Evolutionary conservation across 345 rosid species (phyloP).

Genomic region (Geranium brycei): DNA sequence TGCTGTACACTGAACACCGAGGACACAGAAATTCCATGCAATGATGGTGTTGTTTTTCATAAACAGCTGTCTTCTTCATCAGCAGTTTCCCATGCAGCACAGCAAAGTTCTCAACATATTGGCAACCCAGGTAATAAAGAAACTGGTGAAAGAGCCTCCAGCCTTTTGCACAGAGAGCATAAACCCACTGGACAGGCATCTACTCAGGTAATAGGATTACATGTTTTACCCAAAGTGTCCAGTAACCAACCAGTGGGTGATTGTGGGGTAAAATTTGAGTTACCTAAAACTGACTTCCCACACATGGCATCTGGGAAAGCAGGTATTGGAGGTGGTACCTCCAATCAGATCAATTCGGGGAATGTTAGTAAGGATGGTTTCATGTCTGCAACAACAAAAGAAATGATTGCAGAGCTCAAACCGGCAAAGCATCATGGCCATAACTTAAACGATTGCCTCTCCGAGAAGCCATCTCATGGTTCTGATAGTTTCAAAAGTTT

Average conservation of each 20-base stretch:
- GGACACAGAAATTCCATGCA: conserved; percentile 55
- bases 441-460: conserved; percentile 11
- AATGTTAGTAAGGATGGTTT: conserved; percentile 3
- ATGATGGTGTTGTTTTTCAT: conserved; percentile 37
- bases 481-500: conserved; percentile 23
- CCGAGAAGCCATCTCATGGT: conserved; percentile 19
- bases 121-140: conserved; percentile 23
- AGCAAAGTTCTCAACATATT: conserved; percentile 24
- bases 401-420: conserved; percentile 23
- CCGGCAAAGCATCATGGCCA: conserved; percentile 14
- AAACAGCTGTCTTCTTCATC: conserved; percentile 16
- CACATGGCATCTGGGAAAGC: conserved; percentile 10
- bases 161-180: conserved; percentile 19
- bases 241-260: conserved; percentile 28
- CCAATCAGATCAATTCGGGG: conserved; percentile 13
- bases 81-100: conserved; percentile 24
- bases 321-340: conserved; percentile 13
- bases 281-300: conserved; percentile 10
- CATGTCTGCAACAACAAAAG: conserved; percentile 24
- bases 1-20: conserved; percentile 40
- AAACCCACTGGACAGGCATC: conserved; percentile 21
- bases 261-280: conserved; percentile 21
- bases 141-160: conserved; percentile 19
- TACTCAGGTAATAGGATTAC: conserved; percentile 24
- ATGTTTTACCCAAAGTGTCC: conserved; percentile 23